Evolutionary conservation across 1,139 yeast genomes (phyloP).

Genomic region (Kodamaea fungicola): DNA sequence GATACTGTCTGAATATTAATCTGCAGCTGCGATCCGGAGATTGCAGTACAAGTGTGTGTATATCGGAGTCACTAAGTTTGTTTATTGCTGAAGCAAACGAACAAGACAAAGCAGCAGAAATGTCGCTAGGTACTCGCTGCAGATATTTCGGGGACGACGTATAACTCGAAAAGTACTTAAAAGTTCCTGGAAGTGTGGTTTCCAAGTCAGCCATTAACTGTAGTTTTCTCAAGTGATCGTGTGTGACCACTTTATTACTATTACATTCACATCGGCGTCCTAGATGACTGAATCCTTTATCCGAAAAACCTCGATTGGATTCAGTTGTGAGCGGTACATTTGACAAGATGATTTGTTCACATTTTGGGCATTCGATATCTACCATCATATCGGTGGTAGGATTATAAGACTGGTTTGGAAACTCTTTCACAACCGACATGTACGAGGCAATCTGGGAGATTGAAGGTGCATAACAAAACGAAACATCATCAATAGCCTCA

Average conservation of each 20-base stretch:
- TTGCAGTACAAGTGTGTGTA: not conserved
- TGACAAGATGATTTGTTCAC: slow-evolving; percentile 10
- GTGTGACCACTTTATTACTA: slow-evolving; percentile 6
- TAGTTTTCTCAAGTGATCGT: slow-evolving; percentile 13
- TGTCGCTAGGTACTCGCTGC: not conserved
- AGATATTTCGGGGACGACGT: not conserved
- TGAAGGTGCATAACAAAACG: slow-evolving; percentile 14
- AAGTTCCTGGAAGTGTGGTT: slow-evolving; percentile 11
- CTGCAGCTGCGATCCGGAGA: not conserved
- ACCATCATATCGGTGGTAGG: slow-evolving; percentile 3
- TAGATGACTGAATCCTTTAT: slow-evolving; percentile 5
- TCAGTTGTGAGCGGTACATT: slow-evolving; percentile 15
- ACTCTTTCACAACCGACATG: not conserved
- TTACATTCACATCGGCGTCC: not conserved
- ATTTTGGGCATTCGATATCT: slow-evolving; percentile 17
- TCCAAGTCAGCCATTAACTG: slow-evolving; percentile 16
- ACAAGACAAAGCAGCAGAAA: not conserved
- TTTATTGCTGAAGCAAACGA: not conserved
- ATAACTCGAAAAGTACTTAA: slow-evolving; percentile 5
- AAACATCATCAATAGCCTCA: slow-evolving; percentile 14
- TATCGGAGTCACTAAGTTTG: not conserved
- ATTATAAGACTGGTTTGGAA: slow-evolving; percentile 2
- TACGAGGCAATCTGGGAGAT: not conserved
- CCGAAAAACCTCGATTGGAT: slow-evolving; percentile 21
- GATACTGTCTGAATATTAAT: slow-evolving; percentile 13